These are phyloP conservation scores for Mortierella hygrophila DNA, from an alignment of 192 early-diverging fungal genomes.

Conservation along the genomic window DNA sequence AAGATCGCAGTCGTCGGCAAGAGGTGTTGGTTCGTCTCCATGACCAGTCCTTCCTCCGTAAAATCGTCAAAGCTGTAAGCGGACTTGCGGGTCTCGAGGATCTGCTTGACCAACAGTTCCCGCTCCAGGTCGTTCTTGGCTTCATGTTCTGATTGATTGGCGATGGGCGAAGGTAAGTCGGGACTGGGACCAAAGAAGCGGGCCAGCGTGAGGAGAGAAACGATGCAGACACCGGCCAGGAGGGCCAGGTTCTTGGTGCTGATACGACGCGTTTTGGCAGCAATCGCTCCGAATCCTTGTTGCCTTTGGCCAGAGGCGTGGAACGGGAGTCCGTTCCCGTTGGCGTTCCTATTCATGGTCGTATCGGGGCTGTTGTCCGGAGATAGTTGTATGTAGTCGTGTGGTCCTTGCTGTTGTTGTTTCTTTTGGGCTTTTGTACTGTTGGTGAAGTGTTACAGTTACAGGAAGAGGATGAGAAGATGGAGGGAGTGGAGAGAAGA, in stretches of 20 bases:
- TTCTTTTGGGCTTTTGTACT: not conserved
- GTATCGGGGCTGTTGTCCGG: not conserved
- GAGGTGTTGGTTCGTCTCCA: conserved; percentile 18
- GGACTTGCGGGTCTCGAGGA: conserved; percentile 13
- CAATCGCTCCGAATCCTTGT: not conserved
- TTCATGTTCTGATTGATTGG: not conserved
- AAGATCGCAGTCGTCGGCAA: conserved; percentile 59
- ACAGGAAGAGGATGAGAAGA: not conserved
- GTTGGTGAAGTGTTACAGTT: not conserved
- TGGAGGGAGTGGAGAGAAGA: not conserved
- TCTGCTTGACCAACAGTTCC: not conserved
- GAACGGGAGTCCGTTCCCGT: conserved; percentile 9
- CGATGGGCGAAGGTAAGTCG: not conserved
- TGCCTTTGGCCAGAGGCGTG: not conserved
- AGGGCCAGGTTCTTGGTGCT: conserved; percentile 2
- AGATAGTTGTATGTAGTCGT: not conserved
- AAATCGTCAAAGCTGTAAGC: conserved; percentile 38
- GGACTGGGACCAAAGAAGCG: conserved; percentile 5
- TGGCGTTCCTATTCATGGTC: conserved; percentile 16
- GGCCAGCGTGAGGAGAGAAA: conserved; percentile 11
- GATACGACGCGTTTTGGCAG: not conserved
- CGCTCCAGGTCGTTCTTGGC: conserved; percentile 3
- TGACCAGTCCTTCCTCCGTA: conserved; percentile 22
- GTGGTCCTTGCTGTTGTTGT: not conserved
- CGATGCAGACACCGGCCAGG: conserved; percentile 8